Percentiles rank a stretch among this genome's conserved stretches.
Evolutionary conservation across 2,329 filamentous ascomycete genomes (phyloP).

Genomic region (Calonectria henricotiae): DNA sequence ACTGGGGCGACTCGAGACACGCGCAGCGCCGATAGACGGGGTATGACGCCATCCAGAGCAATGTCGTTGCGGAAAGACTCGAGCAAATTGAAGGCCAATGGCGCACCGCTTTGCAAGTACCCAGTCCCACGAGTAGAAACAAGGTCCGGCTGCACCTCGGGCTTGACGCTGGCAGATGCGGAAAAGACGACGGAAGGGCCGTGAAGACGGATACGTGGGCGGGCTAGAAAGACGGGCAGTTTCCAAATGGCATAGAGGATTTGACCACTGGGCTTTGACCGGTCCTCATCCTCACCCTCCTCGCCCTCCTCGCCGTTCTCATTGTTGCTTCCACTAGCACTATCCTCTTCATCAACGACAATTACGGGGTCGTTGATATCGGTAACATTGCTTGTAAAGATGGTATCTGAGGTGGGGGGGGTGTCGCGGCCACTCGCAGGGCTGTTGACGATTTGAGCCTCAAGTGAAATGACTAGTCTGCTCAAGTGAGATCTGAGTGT

Average conservation of each 20-base stretch:
- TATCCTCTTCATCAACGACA: constrained; percentile 62
- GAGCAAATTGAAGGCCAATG: constrained; percentile 83
- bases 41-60: constrained; percentile 73
- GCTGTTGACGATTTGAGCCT: constrained; percentile 77
- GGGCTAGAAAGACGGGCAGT: constrained; percentile 70
- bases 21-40: constrained; percentile 80
- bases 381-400: constrained; percentile 71
- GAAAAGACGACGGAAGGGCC: constrained; percentile 78
- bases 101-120: constrained; percentile 79
- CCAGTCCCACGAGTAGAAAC: constrained; percentile 64
- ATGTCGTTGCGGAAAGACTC: constrained; percentile 81
- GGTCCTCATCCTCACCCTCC: constrained; percentile 48
- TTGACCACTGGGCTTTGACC: constrained; percentile 49
- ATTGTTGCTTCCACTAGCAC: constrained; percentile 44
- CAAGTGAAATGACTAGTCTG: constrained; percentile 77
- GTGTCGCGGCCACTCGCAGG: constrained; percentile 66
- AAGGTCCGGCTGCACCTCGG: constrained; percentile 57
- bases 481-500: constrained; percentile 73
- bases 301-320: constrained; percentile 50
- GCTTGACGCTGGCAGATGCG: constrained; percentile 74
- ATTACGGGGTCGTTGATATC: constrained; percentile 68
- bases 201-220: constrained; percentile 77
- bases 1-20: constrained; percentile 83
- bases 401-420: constrained; percentile 70
- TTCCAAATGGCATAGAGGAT: constrained; percentile 75